phyloP scores from a whole-genome alignment of 495 filamentous ascomycete species.

The Penicillium argentinense region DNA sequence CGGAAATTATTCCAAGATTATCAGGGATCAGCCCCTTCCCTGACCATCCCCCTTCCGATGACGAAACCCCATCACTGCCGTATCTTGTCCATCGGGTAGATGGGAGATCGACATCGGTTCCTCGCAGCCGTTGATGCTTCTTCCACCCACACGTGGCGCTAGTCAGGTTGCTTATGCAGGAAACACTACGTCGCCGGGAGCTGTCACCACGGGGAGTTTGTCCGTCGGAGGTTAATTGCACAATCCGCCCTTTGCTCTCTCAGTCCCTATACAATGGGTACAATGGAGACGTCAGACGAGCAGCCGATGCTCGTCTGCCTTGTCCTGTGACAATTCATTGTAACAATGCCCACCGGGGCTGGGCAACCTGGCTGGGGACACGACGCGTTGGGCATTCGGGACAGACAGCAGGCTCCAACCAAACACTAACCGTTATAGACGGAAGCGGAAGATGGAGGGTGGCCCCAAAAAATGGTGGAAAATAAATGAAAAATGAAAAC shows the following conservation, averaged over 20 bases:
- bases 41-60: constrained; percentile 3
- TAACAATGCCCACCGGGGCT: constrained; percentile 7
- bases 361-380: constrained; percentile 12
- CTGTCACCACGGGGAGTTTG: background rate
- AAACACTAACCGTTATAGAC: background rate
- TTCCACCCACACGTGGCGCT: constrained; percentile 44
- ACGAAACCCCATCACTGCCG: constrained; percentile 7
- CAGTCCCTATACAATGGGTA: too few relatives aligned
- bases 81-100: constrained; percentile 31
- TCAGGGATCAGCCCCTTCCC: constrained; percentile 16
- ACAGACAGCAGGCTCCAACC: constrained; percentile 5
- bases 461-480: background rate
- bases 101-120: constrained; percentile 46
- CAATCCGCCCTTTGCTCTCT: background rate
- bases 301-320: background rate
- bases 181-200: constrained; percentile 17
- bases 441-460: too few relatives aligned
- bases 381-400: constrained; percentile 16
- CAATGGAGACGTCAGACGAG: constrained; percentile 15
- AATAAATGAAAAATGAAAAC: constrained; percentile 1
- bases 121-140: constrained; percentile 47
- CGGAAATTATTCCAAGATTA: constrained; percentile 19
- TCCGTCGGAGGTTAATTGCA: background rate
- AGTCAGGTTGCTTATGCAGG: constrained; percentile 47
- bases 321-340: constrained; percentile 18